Conservation (phyloP, 1,139 yeast genomes). For the Ogataea hybrid region DNA sequence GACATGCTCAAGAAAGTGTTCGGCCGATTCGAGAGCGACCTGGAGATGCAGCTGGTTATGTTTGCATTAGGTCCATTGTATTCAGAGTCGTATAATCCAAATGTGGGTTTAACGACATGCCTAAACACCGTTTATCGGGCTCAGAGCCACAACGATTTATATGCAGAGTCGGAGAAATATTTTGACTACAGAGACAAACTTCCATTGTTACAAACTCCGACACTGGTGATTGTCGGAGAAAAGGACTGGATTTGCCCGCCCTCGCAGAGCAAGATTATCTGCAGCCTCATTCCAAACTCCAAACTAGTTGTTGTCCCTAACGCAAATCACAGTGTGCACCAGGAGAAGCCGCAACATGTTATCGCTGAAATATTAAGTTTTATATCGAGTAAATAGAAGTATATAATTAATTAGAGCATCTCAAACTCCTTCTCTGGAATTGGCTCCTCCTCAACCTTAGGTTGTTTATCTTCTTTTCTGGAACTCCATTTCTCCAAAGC, state of each 20-base stretch:
- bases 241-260: constrained; percentile 26
- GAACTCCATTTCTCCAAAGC: constrained; percentile 11
- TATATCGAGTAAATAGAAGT: constrained; percentile 1
- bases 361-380: constrained; percentile 13
- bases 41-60: no score
- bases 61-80: no score
- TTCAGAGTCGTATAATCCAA: no score
- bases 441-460: neutral
- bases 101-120: no score
- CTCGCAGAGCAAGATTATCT: constrained; percentile 15
- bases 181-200: constrained; percentile 20
- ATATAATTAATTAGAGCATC: neutral
- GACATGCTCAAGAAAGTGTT: no score
- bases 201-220: constrained; percentile 13
- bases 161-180: constrained; percentile 23
- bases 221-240: constrained; percentile 21
- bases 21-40: no score
- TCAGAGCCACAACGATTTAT: no score
- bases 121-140: no score
- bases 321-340: constrained; percentile 25
- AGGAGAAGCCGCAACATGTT: constrained; percentile 18
- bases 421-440: constrained; percentile 5
- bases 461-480: constrained; percentile 1
- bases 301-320: constrained; percentile 12
- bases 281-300: constrained; percentile 14